Percentiles rank a stretch among this genome's conserved stretches.
phyloP scores from a whole-genome alignment of 192 early-diverging fungal genomes.

The Mortierella alpina region DNA sequence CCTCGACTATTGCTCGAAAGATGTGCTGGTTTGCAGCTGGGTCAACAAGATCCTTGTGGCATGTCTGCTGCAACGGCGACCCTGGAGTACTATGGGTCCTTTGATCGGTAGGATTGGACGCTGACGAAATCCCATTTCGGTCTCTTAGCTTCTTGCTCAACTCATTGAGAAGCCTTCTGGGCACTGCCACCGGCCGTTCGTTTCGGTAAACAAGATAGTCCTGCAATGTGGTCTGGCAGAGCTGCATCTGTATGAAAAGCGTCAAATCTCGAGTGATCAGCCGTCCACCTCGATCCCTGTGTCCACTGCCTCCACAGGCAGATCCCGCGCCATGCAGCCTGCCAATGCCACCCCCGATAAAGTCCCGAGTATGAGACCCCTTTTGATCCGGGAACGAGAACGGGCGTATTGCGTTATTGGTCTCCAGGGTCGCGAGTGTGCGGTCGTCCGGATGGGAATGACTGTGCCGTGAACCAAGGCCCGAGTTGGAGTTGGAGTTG shows the following conservation, averaged over 20 bases:
- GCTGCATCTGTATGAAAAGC: conserved; percentile 92
- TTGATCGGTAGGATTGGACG: not conserved
- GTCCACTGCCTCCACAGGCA: not conserved
- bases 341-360: conserved; percentile 24
- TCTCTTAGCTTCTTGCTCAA: conserved; percentile 5
- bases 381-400: conserved; percentile 23
- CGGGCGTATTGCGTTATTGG: conserved; percentile 7
- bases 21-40: conserved; percentile 66
- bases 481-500: not conserved
- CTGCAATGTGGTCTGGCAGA: conserved; percentile 80
- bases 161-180: conserved; percentile 31
- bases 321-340: conserved; percentile 10
- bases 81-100: conserved; percentile 28
- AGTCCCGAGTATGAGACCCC: not conserved
- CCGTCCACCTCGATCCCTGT: conserved; percentile 15
- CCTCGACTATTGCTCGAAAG: conserved; percentile 81
- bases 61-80: conserved; percentile 19
- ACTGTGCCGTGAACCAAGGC: conserved; percentile 37
- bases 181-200: conserved; percentile 59
- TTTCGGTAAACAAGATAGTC: conserved; percentile 75
- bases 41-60: conserved; percentile 61
- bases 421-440: not conserved
- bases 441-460: conserved; percentile 10
- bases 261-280: conserved; percentile 56
- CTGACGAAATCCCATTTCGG: conserved; percentile 3